These are phyloP conservation scores for Pinus taeda DNA, from an alignment of 75 land plant genomes.

Conservation along the genomic window DNA sequence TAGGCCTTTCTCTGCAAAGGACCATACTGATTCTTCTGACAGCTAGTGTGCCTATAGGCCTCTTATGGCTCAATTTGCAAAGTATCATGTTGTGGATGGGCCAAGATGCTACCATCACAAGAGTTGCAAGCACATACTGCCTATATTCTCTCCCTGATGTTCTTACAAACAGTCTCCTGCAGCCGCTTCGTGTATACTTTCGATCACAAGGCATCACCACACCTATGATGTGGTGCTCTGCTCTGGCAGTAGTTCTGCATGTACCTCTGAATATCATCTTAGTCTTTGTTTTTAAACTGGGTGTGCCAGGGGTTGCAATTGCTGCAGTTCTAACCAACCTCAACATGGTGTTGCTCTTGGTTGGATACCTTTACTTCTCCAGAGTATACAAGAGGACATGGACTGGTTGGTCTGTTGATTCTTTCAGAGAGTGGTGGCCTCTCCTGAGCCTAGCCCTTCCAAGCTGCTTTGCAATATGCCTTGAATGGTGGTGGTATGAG, in stretches of 20 bases:
- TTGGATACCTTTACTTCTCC: conserved; percentile 41
- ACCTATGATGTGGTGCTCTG: conserved; percentile 87
- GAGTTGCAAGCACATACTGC: conserved; percentile 69
- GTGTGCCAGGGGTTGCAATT: conserved; percentile 83
- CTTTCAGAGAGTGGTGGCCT: conserved; percentile 31
- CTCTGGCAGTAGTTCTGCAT: conserved; percentile 73
- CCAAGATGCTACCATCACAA: conserved; percentile 69
- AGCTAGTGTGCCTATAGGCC: conserved; percentile 65
- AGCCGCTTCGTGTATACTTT: conserved; percentile 79
- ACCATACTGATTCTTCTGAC: conserved; percentile 64
- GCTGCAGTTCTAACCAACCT: conserved; percentile 80
- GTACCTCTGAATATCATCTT: conserved; percentile 64
- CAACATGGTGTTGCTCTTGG: conserved; percentile 65
- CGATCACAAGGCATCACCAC: conserved; percentile 67
- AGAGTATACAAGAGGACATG: conserved; percentile 54
- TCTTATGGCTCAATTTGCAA: conserved; percentile 71
- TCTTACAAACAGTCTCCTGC: conserved; percentile 73
- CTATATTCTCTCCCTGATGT: conserved; percentile 82
- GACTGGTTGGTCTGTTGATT: conserved; percentile 35
- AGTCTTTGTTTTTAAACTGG: conserved; percentile 54
- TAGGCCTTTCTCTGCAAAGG: conserved; percentile 73
- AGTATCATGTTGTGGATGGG: conserved; percentile 58
- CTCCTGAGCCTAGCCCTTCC: conserved; percentile 73
- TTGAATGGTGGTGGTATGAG: conserved; percentile 99
- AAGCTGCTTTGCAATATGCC: conserved; percentile 76